phyloP scores from a whole-genome alignment of 2,329 filamentous ascomycete species.

The Coleophoma crateriformis region DNA sequence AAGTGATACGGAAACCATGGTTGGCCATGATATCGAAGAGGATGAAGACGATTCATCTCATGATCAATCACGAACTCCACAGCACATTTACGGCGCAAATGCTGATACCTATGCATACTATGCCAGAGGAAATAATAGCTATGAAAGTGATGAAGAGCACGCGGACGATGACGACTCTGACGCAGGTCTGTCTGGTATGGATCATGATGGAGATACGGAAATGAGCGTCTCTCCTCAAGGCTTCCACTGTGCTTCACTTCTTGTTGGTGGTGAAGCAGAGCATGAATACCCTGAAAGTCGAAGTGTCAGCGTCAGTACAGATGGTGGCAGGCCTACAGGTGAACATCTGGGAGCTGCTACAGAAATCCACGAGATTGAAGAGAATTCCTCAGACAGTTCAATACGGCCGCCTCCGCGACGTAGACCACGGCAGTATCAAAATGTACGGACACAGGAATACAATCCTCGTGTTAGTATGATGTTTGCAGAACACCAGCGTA shows the following conservation, averaged over 20 bases:
- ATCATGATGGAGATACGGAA: conserved; percentile 28
- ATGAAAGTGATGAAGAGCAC: conserved; percentile 5
- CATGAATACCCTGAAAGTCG: no score
- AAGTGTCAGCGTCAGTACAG: no score
- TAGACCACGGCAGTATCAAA: conserved; percentile 9
- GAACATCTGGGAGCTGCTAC: conserved; percentile 18
- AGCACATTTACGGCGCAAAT: neutral
- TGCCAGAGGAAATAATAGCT: neutral
- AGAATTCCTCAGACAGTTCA: conserved; percentile 19
- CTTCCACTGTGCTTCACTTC: no score
- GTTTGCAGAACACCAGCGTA: conserved; percentile 24
- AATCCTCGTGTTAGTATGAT: conserved; percentile 24
- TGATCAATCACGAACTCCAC: conserved; percentile 16
- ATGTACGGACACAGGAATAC: conserved; percentile 16
- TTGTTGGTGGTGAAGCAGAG: no score
- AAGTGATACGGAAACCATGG: conserved; percentile 22
- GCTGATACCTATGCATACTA: neutral
- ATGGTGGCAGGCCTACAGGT: neutral
- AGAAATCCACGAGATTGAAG: conserved; percentile 17
- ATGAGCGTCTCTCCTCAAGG: conserved; percentile 22
- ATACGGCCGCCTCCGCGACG: conserved; percentile 17
- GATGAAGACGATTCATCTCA: conserved; percentile 18
- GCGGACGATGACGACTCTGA: conserved; percentile 19
- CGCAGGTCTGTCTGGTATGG: conserved; percentile 14
- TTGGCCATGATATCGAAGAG: conserved; percentile 16